Base-by-base conservation (phyloP, 2,329 filamentous ascomycete genomes). In the Fusarium sp. region DNA sequence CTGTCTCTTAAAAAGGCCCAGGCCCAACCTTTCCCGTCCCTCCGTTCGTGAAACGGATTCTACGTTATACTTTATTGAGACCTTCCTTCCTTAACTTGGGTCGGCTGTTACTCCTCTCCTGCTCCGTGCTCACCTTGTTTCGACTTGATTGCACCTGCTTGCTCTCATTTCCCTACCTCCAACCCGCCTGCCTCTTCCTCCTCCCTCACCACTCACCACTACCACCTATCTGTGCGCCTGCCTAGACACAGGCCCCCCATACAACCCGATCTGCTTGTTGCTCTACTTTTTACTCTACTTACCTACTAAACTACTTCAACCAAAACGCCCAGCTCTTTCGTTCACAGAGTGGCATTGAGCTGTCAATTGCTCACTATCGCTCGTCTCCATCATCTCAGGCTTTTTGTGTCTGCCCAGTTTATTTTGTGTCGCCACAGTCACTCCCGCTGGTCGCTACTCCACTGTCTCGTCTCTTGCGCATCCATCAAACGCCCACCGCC, bases 1-100 rank as follows among this genome's bases (percentile, higher is more conserved):
- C 55, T 50, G 49, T 62, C 61, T 60, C 65, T 69, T 69, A 69
- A 69, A 69, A 69, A 42, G 61, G 57, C 65, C 66, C 56, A 65
- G 61, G 61, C 56, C 66, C 61, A 69, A 54, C 66, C 61, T 58
- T 68, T 68, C 58, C 63, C 64, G 63, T 67, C 41, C 47, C 44
- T 58, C 65, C 65, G 55, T 69, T 66, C 41, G 51, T 66, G 61
- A 62, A 65, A 69, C 65, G 38, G 40, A 61, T 47, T 54, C 61
- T 51, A 62, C 65, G 60, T 62, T 69, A 60, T 62, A 38, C 63
- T 62, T 66, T 44, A 56, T 62, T 51, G 40, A 62, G 47, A 42
- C 34, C 62, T 53, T 60, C 60, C 64, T 51, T 46, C 50, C 23
- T 45, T 53, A 40, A 37, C 34, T 40, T 37, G 28, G 42, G 46